Base-by-base conservation (phyloP, 768 basidiomycete species). In the Calocybe indica region DNA sequence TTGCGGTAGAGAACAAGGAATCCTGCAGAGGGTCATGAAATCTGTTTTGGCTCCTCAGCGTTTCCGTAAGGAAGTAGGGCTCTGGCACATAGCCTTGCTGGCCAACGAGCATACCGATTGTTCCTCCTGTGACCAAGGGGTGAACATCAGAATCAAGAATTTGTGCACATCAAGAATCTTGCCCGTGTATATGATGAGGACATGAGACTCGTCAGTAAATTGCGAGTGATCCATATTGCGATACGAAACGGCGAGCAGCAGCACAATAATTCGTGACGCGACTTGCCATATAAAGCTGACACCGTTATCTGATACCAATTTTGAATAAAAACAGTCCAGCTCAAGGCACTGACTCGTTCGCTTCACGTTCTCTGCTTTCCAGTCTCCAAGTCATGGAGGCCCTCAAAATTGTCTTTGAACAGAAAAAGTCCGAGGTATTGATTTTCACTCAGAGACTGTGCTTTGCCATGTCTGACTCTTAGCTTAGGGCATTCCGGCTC, bases 21-120 rank as follows among this genome's bases (percentile, higher is more conserved):
- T 90, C 84, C 61, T 88, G 85, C 15, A 83, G 66, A 3, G 93
- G 94, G 55, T 97, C 94, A 64, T 97, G 90, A 58, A 97, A 97
- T 9, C 94, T 82, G 35, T 79, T 79, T 65, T 93, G 90, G 54
- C 83, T 83, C 55, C 78, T 72, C 29, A 95, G 76, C 0, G 85
- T 90, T 63, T 91, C 85, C 5, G 89, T 91, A 52, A 94, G 70
- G 61, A 92, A 93, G 56, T 84, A 85, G 0, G 90, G 90, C 58
- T 93, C 92, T 9, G 91, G 88, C 14, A 87, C 83, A 59, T 88
- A 89, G 52, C 87, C 86, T 50, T 80, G 77, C 32, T 82, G 71
- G 32, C 84, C 82, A 33, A 87, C 75, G 39, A 91, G 81, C 88
- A 91, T 91, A 12, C 88, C 89, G 54, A 94, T 92, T 0, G 92